These are phyloP conservation scores for Thalassiosira hispida DNA, from an alignment of 352 stramenopile genomes.

Conservation along the genomic window DNA sequence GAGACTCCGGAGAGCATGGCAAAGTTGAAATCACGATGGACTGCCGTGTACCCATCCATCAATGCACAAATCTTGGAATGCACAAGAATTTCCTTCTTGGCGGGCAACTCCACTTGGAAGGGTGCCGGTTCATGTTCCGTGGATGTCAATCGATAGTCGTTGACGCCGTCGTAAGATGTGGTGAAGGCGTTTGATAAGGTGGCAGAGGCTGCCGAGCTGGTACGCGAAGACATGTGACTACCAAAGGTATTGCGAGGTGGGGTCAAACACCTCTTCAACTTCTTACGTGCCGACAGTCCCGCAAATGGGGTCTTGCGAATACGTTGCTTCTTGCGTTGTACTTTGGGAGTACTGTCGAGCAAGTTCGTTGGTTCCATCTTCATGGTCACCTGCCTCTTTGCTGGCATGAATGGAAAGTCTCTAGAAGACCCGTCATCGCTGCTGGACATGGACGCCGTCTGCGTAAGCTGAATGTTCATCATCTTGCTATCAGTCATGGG, in stretches of 20 bases:
- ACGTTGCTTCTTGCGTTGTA: constrained; percentile 14
- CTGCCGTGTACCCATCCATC: constrained; percentile 66
- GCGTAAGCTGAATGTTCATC: constrained; percentile 6
- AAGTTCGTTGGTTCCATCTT: background rate
- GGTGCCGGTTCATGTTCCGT: constrained; percentile 61
- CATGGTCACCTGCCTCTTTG: background rate
- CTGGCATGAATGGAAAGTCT: background rate
- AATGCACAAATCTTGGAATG: constrained; percentile 61
- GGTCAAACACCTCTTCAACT: constrained; percentile 48
- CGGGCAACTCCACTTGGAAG: constrained; percentile 75
- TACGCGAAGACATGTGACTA: constrained; percentile 22
- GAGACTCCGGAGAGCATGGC: constrained; percentile 59
- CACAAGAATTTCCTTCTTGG: constrained; percentile 45
- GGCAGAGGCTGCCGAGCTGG: constrained; percentile 1
- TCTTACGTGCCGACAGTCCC: constrained; percentile 25
- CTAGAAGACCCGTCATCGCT: background rate
- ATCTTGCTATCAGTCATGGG: constrained; percentile 25
- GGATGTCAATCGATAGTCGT: constrained; percentile 36
- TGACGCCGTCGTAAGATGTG: constrained; percentile 33
- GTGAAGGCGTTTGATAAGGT: background rate
- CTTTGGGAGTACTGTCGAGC: constrained; percentile 6
- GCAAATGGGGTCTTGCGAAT: constrained; percentile 33
- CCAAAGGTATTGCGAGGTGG: constrained; percentile 41
- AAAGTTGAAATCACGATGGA: constrained; percentile 71
- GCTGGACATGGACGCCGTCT: constrained; percentile 24